phyloP scores from a whole-genome alignment of 1,284 basidiomycete genomes.

The Rhodotorula sp. region DNA sequence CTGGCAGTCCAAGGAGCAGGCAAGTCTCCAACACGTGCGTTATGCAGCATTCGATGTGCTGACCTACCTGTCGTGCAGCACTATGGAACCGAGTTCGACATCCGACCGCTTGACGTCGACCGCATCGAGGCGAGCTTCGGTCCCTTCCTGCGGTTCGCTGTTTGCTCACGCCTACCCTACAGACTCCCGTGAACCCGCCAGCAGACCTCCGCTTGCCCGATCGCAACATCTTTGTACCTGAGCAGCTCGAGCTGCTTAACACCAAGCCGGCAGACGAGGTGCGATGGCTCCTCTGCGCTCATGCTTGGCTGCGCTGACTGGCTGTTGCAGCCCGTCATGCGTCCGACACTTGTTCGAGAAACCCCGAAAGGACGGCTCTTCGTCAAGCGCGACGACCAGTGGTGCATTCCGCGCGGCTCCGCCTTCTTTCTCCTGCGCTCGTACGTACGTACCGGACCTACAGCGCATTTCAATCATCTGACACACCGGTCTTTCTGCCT shows the following conservation, averaged over 20 bases:
- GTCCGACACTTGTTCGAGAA: constrained; percentile 72
- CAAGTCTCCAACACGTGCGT: background rate
- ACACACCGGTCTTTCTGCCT: background rate
- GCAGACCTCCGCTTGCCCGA: constrained; percentile 73
- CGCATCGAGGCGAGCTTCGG: constrained; percentile 40
- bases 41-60: no score
- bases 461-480: background rate
- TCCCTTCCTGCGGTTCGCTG: constrained; percentile 52
- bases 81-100: constrained; percentile 76
- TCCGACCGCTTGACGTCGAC: constrained; percentile 64
- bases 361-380: constrained; percentile 72
- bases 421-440: constrained; percentile 28
- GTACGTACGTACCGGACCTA: constrained; percentile 7
- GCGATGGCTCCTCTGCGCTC: background rate
- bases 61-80: constrained; percentile 54
- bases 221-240: constrained; percentile 84
- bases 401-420: constrained; percentile 70
- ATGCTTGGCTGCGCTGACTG: background rate
- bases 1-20: constrained; percentile 68
- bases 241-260: constrained; percentile 75
- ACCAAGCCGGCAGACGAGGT: constrained; percentile 63
- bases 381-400: constrained; percentile 92
- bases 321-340: constrained; percentile 61
- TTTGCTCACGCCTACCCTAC: background rate
- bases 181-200: no score